Evolutionary conservation across 2,329 filamentous ascomycete species (phyloP), one percentile per base, ranked within the genome.

Genomic region (Nemania diffusa): DNA sequence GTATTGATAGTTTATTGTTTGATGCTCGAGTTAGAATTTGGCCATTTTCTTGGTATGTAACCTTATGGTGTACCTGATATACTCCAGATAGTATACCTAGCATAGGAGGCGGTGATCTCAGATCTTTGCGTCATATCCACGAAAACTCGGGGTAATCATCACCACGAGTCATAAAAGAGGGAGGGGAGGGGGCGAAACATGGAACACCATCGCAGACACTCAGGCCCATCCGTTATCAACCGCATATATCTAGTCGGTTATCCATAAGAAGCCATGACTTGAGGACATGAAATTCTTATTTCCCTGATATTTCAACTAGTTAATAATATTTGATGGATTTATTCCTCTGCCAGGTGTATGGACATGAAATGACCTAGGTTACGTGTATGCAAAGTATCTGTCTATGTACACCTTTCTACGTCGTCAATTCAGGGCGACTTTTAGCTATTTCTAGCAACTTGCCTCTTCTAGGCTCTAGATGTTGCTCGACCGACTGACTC

Each of bases 401-500:
- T 48, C 62, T 69, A 69, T 69, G 60, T 69, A 67, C 67, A 67
- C 48, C 26, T 67, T 50, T 56, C 52, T 60, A 51, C 24, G 34
- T 26, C 44, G 51, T 62, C 27, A 22, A 24, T 29, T 29, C 27
- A 37, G 58, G 48, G 37, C 29, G 17, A 40, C n/a, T 11, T 57
- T 57, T 29, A 26, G 48, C 22, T 40, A 5, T 52, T 62, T 58
- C 24, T 61, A n/a, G 58, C 42, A 53, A 32, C 48, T 58, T 57
- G 40, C 46, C 52, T 48, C 20, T 40, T 44, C 48, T 48, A 17
- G 57, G 61, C 61, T 24, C 40, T 51, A 62, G 13, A 64, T 59
- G 34, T 56, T 56, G 65, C 62, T 60, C 46, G 37, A 37, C 65
- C 57, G 50, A 57, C 57, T 55, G 29, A 57, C 57, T 55, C 29